Evolutionary conservation across 768 basidiomycete genomes (phyloP), one percentile per base, ranked within the genome.

Genomic region (Clitopilus hobsonii): DNA sequence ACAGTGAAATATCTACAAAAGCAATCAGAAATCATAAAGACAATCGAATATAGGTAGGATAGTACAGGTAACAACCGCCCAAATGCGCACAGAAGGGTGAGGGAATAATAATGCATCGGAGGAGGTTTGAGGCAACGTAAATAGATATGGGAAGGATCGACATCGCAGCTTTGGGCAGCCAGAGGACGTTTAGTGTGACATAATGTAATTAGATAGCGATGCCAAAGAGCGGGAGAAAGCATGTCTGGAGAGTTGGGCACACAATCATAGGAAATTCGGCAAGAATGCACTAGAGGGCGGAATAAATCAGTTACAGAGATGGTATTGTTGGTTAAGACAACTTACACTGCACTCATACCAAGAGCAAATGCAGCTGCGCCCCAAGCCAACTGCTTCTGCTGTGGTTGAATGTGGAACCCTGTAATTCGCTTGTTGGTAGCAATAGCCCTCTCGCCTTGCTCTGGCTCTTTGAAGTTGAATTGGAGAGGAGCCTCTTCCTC

Each of bases 281-380:
- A 86, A 62, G 61, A 81, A 79, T 22, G 83, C 76, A 58, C 82
- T 84, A 61, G 49, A 51, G 29, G 20, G 23, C 11, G 24, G 25
- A 51, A n/a, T 23, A 28, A 30, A 51, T 38, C 27, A 38, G 14
- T 51, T 60, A 32, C 52, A 52, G 60, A 38, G 54, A 32, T 25
- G 11, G 45, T n/a, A 32, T 30, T 2, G 30, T 36, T 13, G 5
- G 27, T 56, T 5, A 30, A 30, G 51, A 49, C 53, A 52, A 84
- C 88, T 72, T 63, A 93, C 90, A 88, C 80, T 58, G 90, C 91
- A 50, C 89, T 82, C 67, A 89, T 73, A 25, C 91, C 91, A 50
- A 92, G 74, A 30, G 89, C 90, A 69, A 96, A 95, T 18, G 88
- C 88, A 30, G 89, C 78, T 18, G 88, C 75, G 30, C 92, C 92